phyloP scores from a whole-genome alignment of 768 basidiomycete genomes.

The Flagelloscypha sp. region DNA sequence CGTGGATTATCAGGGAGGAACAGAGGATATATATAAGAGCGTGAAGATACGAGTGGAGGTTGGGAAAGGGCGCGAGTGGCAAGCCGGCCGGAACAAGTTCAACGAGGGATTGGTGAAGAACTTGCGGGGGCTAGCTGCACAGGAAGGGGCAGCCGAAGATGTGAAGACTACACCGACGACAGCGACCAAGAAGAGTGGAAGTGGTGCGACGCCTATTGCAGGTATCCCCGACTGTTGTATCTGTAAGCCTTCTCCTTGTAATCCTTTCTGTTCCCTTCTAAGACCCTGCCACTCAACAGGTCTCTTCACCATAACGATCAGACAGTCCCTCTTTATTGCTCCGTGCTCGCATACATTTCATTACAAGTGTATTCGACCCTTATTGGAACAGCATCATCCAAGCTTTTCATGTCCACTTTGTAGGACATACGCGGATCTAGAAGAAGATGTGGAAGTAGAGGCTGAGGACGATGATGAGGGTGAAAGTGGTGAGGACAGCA shows the following conservation, averaged over 20 bases:
- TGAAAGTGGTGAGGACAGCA: slow-evolving; percentile 17
- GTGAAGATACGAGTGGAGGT: slow-evolving; percentile 94
- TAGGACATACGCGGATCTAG: slow-evolving; percentile 88
- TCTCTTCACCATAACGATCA: slow-evolving; percentile 84
- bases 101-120: slow-evolving; percentile 70
- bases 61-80: slow-evolving; percentile 80
- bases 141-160: too few species aligned
- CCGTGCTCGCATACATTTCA: slow-evolving; percentile 96
- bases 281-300: slow-evolving; percentile 21
- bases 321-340: slow-evolving; percentile 94
- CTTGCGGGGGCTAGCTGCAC: slow-evolving; percentile 62
- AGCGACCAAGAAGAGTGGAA: slow-evolving; percentile 15
- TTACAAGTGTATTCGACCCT: slow-evolving; percentile 93
- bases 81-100: slow-evolving; percentile 82
- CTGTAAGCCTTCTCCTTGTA: slow-evolving; percentile 37
- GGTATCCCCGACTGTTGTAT: slow-evolving; percentile 85
- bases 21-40: slow-evolving; percentile 94
- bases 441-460: slow-evolving; percentile 82
- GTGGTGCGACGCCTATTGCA: slow-evolving; percentile 23
- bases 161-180: slow-evolving; percentile 9
- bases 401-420: slow-evolving; percentile 95
- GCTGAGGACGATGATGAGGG: slow-evolving; percentile 21
- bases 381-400: slow-evolving; percentile 82
- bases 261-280: neutral
- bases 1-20: slow-evolving; percentile 95